A percentile compares a stretch with the other conserved stretches of the same genome.
These are phyloP conservation scores for Leccinum aurantiacum DNA, from an alignment of 768 basidiomycete species.

Conservation along the genomic window DNA sequence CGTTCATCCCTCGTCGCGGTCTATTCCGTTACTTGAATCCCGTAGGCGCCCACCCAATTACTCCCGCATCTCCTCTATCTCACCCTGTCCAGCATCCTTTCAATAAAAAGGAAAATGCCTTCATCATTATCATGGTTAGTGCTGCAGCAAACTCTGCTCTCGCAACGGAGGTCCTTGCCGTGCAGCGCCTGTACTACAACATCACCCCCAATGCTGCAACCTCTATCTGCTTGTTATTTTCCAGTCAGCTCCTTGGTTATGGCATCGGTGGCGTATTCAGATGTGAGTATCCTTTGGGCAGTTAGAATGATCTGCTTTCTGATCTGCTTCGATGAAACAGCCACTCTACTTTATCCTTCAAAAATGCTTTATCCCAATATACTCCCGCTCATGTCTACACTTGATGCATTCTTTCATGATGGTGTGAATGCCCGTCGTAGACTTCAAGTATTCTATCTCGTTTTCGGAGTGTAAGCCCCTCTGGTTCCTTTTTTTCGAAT, in stretches of 20 bases:
- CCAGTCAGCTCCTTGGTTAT: conserved; percentile 45
- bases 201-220: conserved; percentile 46
- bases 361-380: conserved; percentile 44
- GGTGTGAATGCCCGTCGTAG: conserved; percentile 40
- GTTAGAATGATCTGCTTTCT: not conserved
- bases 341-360: conserved; percentile 42
- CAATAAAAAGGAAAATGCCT: conserved; percentile 60
- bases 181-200: conserved; percentile 54
- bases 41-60: conserved; percentile 11
- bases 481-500: conserved; percentile 15
- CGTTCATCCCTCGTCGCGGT: conserved; percentile 44
- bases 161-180: conserved; percentile 53
- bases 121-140: conserved; percentile 57
- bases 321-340: conserved; percentile 7
- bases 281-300: conserved; percentile 30
- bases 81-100: conserved; percentile 45
- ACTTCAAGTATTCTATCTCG: conserved; percentile 33
- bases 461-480: conserved; percentile 32
- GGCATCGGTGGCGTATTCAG: conserved; percentile 56
- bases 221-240: conserved; percentile 45
- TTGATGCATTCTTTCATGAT: conserved; percentile 42
- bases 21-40: conserved; percentile 53
- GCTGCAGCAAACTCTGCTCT: conserved; percentile 55
- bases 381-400: conserved; percentile 24
- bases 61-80: not conserved